Evolutionary conservation across 2,329 filamentous ascomycete species (phyloP).

Genomic region (Reticulascus tulasneorum): DNA sequence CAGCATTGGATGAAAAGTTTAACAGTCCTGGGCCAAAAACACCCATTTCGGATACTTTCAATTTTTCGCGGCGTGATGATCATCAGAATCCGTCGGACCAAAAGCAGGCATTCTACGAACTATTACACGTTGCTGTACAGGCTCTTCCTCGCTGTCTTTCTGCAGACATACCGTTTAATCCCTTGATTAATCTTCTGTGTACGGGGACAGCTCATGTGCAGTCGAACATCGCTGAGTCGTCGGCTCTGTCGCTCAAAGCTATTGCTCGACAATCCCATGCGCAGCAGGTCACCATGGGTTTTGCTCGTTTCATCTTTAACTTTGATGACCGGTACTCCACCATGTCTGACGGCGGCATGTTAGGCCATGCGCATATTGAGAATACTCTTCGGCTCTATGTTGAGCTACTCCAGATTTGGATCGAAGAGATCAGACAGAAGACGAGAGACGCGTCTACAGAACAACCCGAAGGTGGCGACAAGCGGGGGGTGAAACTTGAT

Average conservation of each 20-base stretch:
- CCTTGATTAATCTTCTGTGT: constrained; percentile 89
- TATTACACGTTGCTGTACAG: constrained; percentile 92
- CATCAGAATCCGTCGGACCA: constrained; percentile 69
- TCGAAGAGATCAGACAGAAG: constrained; percentile 89
- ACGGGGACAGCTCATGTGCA: constrained; percentile 96
- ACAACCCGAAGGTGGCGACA: constrained; percentile 63
- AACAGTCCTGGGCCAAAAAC: constrained; percentile 84
- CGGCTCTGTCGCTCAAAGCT: constrained; percentile 87
- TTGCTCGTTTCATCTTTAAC: constrained; percentile 96
- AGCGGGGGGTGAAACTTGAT: constrained; percentile 73
- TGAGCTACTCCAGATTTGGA: constrained; percentile 93
- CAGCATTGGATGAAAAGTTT: constrained; percentile 92
- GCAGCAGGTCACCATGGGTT: constrained; percentile 93
- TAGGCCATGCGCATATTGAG: constrained; percentile 91
- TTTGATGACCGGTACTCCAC: constrained; percentile 97
- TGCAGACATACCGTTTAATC: constrained; percentile 85
- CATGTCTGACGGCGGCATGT: constrained; percentile 96
- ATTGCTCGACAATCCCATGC: constrained; percentile 92
- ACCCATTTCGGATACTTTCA: constrained; percentile 90
- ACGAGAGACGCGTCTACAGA: constrained; percentile 68
- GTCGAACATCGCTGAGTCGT: constrained; percentile 85
- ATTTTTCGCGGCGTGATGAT: constrained; percentile 81
- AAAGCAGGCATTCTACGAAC: constrained; percentile 91
- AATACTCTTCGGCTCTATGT: constrained; percentile 90
- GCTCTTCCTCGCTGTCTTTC: constrained; percentile 92